A percentile compares a stretch with the other conserved stretches of the same genome.
Evolutionary conservation across 805 yeast genomes (phyloP).

Genomic region (Candida railenensis): DNA sequence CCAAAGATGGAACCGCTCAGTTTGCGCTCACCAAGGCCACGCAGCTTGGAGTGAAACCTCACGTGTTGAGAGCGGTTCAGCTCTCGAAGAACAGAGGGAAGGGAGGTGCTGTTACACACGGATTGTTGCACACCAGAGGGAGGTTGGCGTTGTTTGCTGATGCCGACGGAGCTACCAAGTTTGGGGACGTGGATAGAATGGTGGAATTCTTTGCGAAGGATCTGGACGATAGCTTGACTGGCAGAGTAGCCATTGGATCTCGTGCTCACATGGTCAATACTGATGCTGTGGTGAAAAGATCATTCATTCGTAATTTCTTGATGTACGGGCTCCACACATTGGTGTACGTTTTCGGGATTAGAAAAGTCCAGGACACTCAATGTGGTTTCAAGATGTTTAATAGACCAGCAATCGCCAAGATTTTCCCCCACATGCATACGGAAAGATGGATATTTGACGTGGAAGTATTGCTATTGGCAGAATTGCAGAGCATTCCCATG

Average conservation of each 20-base stretch:
- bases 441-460: constrained; percentile 99
- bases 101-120: constrained; percentile 96
- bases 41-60: constrained; percentile 50
- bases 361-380: constrained; percentile 88
- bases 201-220: constrained; percentile 37
- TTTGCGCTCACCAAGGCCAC: constrained; percentile 65
- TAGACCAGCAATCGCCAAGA: constrained; percentile 55
- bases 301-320: constrained; percentile 81
- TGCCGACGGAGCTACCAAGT: constrained; percentile 94
- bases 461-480: constrained; percentile 80
- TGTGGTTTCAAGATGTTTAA: constrained; percentile 96
- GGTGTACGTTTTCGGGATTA: constrained; percentile 85
- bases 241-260: constrained; percentile 80
- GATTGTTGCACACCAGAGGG: constrained; percentile 75
- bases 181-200: constrained; percentile 63
- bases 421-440: constrained; percentile 90
- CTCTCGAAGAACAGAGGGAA: constrained; percentile 4
- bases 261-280: constrained; percentile 96
- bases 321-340: constrained; percentile 91
- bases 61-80: constrained; percentile 66
- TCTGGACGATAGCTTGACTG: constrained; percentile 5
- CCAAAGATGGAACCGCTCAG: constrained; percentile 73
- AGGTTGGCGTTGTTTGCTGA: constrained; percentile 82
- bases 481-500: constrained; percentile 63
- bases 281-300: constrained; percentile 94